Evolutionary conservation across 768 basidiomycete species (phyloP), one percentile per base, ranked within the genome.

Genomic region (Artomyces pyxidatus): DNA sequence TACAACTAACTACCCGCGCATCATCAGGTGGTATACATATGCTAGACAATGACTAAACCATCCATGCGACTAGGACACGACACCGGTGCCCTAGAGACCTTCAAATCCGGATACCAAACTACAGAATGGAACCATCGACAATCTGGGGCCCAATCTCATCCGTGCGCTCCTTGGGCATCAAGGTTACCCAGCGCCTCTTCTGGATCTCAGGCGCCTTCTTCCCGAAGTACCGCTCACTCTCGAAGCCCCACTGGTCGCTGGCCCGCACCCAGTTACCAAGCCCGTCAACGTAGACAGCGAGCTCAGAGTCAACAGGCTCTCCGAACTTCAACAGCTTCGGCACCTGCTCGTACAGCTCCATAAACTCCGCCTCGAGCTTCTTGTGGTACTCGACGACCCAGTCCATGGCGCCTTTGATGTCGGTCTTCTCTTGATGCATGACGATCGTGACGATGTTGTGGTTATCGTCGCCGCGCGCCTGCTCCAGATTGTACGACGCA

Each of bases 191-290:
- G 23, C 54, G 54, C 17, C 41, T 50, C 32, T 56, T 53, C 26
- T 49, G 44, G 23, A 56, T 56, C 23, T 54, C 52, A 0, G 52
- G 51, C 5, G 44, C 54, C 45, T 28, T 50, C 45, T 54, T 56
- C 11, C 54, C 54, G 19, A 56, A 56, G 37, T 56, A 56, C 30
- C 54, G 45, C 48, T 56, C 52, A 45, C 54, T 56, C 42, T 75
- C 73, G 48, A 72, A 75, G 27, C 63, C 65, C 75, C 75, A 76
- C 4, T 50, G 56, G 30, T 71, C 65, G 32, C 62, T 65, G 3
- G 63, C 71, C 6, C 71, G 61, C 1, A 73, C 67, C 70, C 72
- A 76, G 42, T 72, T 70, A 8, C 64, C 74, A 1, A 76, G 50
- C 0, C 72, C 72, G 42, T 75, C 60, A 8, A 68, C 59, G 42